phyloP scores from a whole-genome alignment of 176 grass and related monocot genomes.

The Musa itinerans region DNA sequence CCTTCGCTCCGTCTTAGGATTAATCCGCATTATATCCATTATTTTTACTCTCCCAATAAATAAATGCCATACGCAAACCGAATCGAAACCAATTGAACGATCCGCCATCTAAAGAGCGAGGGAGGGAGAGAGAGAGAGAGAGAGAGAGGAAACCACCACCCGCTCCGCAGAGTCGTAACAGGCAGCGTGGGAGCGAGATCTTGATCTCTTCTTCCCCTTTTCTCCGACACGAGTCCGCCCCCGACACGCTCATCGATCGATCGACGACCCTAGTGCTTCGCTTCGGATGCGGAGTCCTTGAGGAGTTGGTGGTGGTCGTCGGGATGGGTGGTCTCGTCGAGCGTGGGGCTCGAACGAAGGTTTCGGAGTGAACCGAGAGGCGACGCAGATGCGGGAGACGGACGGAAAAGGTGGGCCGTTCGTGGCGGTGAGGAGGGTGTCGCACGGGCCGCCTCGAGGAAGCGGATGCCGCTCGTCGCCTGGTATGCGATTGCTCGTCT shows the following conservation, averaged over 20 bases:
- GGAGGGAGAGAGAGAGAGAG: background rate
- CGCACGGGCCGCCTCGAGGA: constrained; percentile 30
- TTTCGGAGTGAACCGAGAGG: constrained; percentile 6
- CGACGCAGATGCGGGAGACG: constrained; percentile 22
- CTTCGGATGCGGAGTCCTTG: constrained; percentile 1
- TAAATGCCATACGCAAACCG: background rate
- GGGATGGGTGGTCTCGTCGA: constrained; percentile 5
- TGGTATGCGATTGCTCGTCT: constrained; percentile 22
- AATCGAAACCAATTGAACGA: background rate
- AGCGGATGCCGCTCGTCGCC: constrained; percentile 35
- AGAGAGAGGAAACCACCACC: background rate
- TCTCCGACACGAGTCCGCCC: background rate
- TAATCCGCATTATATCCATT: too few species aligned
- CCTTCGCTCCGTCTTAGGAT: too few species aligned
- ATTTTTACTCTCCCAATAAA: too few species aligned
- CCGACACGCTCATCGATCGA: background rate
- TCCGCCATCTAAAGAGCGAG: background rate
- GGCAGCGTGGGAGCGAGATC: background rate
- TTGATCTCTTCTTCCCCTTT: background rate
- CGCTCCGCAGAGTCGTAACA: background rate
- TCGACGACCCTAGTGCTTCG: background rate
- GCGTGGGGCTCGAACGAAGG: constrained; percentile 13
- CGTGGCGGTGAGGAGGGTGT: constrained; percentile 55
- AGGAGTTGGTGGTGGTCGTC: background rate
- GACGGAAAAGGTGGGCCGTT: constrained; percentile 52